Evolutionary conservation across 2,329 filamentous ascomycete genomes (phyloP).

Genomic region (Capronia americana): DNA sequence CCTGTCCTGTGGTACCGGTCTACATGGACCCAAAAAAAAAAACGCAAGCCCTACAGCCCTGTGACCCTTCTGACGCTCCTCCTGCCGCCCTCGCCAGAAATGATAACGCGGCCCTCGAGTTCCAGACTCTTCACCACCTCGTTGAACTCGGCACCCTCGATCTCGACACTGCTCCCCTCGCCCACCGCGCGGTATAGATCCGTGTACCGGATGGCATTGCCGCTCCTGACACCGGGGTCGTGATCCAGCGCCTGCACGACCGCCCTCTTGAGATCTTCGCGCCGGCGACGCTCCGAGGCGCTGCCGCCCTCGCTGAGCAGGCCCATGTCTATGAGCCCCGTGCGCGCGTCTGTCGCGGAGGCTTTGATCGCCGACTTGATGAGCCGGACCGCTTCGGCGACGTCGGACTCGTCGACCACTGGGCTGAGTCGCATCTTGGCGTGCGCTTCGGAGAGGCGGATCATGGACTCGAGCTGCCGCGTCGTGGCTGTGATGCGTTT

Average conservation of each 20-base stretch:
- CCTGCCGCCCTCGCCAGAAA: constrained; percentile 83
- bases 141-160: constrained; percentile 81
- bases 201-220: constrained; percentile 73
- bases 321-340: constrained; percentile 95
- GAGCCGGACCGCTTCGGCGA: constrained; percentile 86
- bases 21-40: background rate
- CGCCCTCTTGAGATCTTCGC: constrained; percentile 82
- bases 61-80: constrained; percentile 80
- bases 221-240: constrained; percentile 51
- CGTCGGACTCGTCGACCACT: constrained; percentile 79
- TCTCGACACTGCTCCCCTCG: constrained; percentile 70
- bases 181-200: constrained; percentile 76
- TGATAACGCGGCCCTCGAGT: constrained; percentile 79
- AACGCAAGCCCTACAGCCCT: constrained; percentile 43
- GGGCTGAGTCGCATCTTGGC: constrained; percentile 91
- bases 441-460: constrained; percentile 92
- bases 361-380: constrained; percentile 96
- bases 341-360: constrained; percentile 89
- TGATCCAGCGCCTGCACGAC: constrained; percentile 77
- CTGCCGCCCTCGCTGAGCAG: constrained; percentile 93
- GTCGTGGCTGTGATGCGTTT: constrained; percentile 98
- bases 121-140: constrained; percentile 82
- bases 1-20: background rate
- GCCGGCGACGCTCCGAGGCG: constrained; percentile 80
- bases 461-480: constrained; percentile 96